These are phyloP conservation scores for Pseudogymnoascus sp. DNA, from an alignment of 2,329 filamentous ascomycete species.

Conservation along the genomic window DNA sequence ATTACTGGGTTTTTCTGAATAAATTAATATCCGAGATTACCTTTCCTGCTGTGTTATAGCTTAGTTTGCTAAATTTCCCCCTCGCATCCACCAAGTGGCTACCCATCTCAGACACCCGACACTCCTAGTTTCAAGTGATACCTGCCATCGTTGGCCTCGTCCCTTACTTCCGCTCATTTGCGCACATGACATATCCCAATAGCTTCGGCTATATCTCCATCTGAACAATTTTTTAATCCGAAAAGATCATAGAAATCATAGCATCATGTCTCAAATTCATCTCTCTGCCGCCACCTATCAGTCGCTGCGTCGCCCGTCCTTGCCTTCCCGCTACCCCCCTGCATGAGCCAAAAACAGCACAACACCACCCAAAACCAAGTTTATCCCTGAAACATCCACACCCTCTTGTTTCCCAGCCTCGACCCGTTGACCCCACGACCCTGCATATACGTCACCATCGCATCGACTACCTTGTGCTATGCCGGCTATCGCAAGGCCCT, in stretches of 20 bases:
- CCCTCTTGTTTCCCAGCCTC: conserved; percentile 4
- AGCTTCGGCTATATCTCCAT: background rate
- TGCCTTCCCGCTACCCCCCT: conserved; percentile 5
- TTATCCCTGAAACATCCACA: conserved; percentile 5
- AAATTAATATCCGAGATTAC: background rate
- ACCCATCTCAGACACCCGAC: background rate
- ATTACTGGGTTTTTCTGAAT: background rate
- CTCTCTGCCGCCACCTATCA: background rate
- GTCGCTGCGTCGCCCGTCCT: background rate
- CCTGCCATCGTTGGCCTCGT: background rate
- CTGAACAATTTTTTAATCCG: background rate
- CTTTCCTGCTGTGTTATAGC: background rate
- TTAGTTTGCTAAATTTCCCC: background rate
- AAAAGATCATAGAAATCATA: background rate
- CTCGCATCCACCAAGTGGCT: background rate
- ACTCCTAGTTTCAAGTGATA: background rate
- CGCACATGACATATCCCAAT: conserved; percentile 2
- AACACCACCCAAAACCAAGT: background rate
- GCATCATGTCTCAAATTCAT: background rate
- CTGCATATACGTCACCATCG: conserved; percentile 3
- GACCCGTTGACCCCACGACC: conserved; percentile 5
- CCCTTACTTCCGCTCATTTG: background rate
- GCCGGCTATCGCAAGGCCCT: background rate
- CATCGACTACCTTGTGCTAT: background rate
- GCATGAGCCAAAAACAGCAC: background rate